A percentile compares a stretch with the other conserved stretches of the same genome.
phyloP scores from a whole-genome alignment of 306 rosid genomes.

The Rosa rugosa region DNA sequence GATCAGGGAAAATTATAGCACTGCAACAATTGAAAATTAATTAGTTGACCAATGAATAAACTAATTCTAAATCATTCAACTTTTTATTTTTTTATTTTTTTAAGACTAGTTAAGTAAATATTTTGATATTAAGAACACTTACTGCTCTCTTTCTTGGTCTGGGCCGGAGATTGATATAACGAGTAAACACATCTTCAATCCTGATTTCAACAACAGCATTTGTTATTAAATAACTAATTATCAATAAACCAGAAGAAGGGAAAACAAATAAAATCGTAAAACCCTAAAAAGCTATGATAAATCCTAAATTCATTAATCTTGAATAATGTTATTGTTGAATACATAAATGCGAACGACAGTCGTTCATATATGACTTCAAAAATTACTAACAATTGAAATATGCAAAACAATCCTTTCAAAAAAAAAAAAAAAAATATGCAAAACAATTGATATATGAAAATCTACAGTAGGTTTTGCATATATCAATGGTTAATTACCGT shows the following conservation, averaged over 20 bases:
- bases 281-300: not conserved
- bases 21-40: conserved; percentile 34
- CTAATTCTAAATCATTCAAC: not conserved
- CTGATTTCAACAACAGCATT: conserved; percentile 37
- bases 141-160: conserved; percentile 81
- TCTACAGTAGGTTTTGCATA: not conserved
- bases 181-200: conserved; percentile 84
- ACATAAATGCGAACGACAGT: no score
- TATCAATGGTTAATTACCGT: not conserved
- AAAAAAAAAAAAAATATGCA: no score
- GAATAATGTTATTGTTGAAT: not conserved
- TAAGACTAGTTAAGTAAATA: not conserved
- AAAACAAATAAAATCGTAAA: not conserved
- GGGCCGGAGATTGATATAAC: conserved; percentile 78
- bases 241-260: not conserved
- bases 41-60: conserved; percentile 16
- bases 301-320: not conserved
- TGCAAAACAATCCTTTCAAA: not conserved
- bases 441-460: not conserved
- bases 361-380: not conserved
- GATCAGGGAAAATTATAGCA: conserved; percentile 51
- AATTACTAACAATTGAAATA: not conserved
- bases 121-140: conserved; percentile 8
- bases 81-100: not conserved
- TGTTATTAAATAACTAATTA: not conserved